These are phyloP conservation scores for Populus ilicifolia DNA, from an alignment of 345 rosid species.

Conservation along the genomic window DNA sequence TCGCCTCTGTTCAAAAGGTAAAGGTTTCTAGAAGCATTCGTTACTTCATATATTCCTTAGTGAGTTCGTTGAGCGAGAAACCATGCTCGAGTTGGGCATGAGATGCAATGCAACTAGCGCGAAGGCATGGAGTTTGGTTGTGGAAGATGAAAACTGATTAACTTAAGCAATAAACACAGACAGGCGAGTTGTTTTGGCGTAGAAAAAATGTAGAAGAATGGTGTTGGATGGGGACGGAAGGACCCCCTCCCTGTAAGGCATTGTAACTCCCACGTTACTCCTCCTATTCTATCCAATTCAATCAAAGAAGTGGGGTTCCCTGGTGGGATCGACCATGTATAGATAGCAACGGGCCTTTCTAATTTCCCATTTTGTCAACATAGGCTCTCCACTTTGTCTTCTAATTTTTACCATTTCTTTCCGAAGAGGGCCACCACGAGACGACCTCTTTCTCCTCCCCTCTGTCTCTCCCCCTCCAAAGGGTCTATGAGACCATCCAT, in stretches of 20 bases:
- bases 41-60: no score
- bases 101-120: background rate
- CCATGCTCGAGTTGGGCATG: background rate
- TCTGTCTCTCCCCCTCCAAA: background rate
- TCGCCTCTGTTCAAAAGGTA: background rate
- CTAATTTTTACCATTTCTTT: background rate
- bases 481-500: background rate
- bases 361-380: no score
- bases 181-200: constrained; percentile 8
- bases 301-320: no score
- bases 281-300: no score
- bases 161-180: constrained; percentile 4
- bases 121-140: constrained; percentile 32
- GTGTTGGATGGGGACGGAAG: background rate
- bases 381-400: no score
- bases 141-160: constrained; percentile 31
- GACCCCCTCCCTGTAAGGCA: background rate
- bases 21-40: background rate
- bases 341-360: constrained; percentile 3
- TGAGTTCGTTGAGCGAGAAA: background rate
- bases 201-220: constrained; percentile 13
- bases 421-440: background rate
- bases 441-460: background rate
- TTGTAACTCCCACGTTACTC: constrained; percentile 18
- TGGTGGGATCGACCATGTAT: background rate